Percentiles rank a stretch among this genome's conserved stretches.
phyloP scores from a whole-genome alignment of 2,329 filamentous ascomycete genomes.

The Xylaria digitata region DNA sequence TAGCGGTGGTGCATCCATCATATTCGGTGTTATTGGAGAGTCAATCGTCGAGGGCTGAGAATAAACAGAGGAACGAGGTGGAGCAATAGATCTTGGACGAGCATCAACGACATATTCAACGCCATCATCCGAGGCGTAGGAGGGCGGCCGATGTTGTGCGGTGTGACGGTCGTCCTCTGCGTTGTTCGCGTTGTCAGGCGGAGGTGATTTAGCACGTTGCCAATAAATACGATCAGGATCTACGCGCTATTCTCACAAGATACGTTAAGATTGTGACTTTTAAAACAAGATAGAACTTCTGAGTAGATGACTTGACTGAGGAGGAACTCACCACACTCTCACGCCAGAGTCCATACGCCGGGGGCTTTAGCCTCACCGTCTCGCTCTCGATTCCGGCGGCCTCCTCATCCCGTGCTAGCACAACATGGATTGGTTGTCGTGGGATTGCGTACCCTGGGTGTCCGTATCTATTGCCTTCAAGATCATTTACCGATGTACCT shows the following conservation, averaged over 20 bases:
- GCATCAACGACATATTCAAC: slow-evolving; percentile 78
- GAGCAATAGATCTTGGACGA: slow-evolving; percentile 67
- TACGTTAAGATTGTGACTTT: slow-evolving; percentile 25
- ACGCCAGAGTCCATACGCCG: slow-evolving; percentile 87
- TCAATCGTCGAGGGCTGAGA: slow-evolving; percentile 49
- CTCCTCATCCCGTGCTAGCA: slow-evolving; percentile 80
- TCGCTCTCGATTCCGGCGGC: slow-evolving; percentile 67
- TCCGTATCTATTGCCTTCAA: slow-evolving; percentile 14
- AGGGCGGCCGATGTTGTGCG: slow-evolving; percentile 71
- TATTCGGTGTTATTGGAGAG: slow-evolving; percentile 58
- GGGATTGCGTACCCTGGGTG: slow-evolving; percentile 74
- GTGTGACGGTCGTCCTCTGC: slow-evolving; percentile 37
- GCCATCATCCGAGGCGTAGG: slow-evolving; percentile 80
- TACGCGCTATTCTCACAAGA: slow-evolving; percentile 65
- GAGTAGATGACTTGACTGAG: neutral
- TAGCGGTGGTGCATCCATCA: slow-evolving; percentile 57
- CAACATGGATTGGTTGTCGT: slow-evolving; percentile 78
- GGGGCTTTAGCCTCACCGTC: slow-evolving; percentile 71
- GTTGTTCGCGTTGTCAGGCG: slow-evolving; percentile 1
- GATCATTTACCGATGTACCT: slow-evolving; percentile 8
- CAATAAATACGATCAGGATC: slow-evolving; percentile 86
- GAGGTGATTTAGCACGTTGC: slow-evolving; percentile 68
- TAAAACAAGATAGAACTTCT: neutral
- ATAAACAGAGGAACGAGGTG: slow-evolving; percentile 43
- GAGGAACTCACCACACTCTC: slow-evolving; percentile 76